Percentiles rank a stretch among this genome's conserved stretches.
phyloP scores from a whole-genome alignment of 2,329 filamentous ascomycete genomes.

The Neonectria magnoliae region DNA sequence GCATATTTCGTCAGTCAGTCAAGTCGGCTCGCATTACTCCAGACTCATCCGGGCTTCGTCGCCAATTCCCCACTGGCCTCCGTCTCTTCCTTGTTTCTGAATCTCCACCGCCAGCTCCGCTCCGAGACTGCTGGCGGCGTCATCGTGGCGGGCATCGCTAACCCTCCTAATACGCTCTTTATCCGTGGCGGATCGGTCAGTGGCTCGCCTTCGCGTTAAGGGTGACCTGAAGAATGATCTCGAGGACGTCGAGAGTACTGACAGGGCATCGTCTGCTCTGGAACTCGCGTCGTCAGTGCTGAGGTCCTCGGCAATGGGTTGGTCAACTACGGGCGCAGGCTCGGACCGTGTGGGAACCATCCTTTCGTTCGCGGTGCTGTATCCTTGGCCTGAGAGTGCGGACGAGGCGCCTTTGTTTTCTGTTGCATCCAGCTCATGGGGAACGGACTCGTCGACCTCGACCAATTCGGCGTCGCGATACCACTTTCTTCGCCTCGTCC shows the following conservation, averaged over 20 bases:
- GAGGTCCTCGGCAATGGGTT: slow-evolving; percentile 40
- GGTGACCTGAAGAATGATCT: slow-evolving; percentile 56
- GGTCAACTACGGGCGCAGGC: slow-evolving; percentile 33
- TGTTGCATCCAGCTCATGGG: slow-evolving; percentile 52
- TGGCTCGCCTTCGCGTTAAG: slow-evolving; percentile 52
- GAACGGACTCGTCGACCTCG: slow-evolving; percentile 63
- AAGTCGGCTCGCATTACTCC: slow-evolving; percentile 54
- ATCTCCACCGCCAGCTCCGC: slow-evolving; percentile 61
- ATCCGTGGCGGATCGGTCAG: slow-evolving; percentile 49
- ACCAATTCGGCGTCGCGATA: slow-evolving; percentile 95
- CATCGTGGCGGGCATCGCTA: slow-evolving; percentile 56
- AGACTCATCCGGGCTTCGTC: slow-evolving; percentile 87
- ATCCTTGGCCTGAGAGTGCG: slow-evolving; percentile 42
- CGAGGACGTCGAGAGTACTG: slow-evolving; percentile 60
- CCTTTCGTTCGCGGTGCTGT: slow-evolving; percentile 51
- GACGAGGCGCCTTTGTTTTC: slow-evolving; percentile 42
- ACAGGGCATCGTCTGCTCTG: slow-evolving; percentile 55
- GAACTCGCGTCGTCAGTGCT: slow-evolving; percentile 40
- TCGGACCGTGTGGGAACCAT: slow-evolving; percentile 47
- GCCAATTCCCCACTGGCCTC: slow-evolving; percentile 78
- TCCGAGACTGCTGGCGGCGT: slow-evolving; percentile 53
- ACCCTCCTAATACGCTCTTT: slow-evolving; percentile 52
- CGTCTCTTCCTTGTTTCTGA: slow-evolving; percentile 64
- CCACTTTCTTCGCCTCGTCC: slow-evolving; percentile 95
- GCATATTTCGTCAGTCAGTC: slow-evolving; percentile 2